Evolutionary conservation across 116 monocot genomes (phyloP).

Genomic region (Cymodocea nodosa): DNA sequence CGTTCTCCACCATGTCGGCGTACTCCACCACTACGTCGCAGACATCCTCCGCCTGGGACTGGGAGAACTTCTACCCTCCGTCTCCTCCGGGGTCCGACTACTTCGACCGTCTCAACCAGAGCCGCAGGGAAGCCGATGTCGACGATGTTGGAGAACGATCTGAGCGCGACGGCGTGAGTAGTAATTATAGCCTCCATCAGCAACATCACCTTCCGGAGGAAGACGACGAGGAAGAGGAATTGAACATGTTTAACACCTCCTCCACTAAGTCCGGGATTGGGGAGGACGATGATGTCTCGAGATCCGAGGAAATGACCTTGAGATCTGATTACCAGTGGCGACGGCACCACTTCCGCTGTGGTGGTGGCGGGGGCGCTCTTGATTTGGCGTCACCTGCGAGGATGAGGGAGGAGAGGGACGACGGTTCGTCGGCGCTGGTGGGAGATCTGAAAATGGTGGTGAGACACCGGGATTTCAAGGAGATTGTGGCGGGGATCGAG

Average conservation of each 20-base stretch:
- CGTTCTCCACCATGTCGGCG: slow-evolving; percentile 8
- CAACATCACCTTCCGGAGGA: slow-evolving; percentile 26
- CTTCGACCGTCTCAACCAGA: slow-evolving; percentile 51
- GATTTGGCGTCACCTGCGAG: slow-evolving; percentile 23
- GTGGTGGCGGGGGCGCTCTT: not conserved
- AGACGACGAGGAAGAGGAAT: slow-evolving; percentile 16
- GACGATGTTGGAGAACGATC: slow-evolving; percentile 14
- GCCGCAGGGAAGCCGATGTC: slow-evolving; percentile 10
- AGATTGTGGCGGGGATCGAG: slow-evolving; percentile 69
- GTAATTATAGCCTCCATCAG: not conserved
- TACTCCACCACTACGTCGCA: slow-evolving; percentile 59
- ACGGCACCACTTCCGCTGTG: not conserved
- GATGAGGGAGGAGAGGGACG: not conserved
- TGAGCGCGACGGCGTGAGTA: not conserved
- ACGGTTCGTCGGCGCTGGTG: slow-evolving; percentile 5
- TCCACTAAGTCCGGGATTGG: not conserved
- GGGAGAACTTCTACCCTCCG: slow-evolving; percentile 94
- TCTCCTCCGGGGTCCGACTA: slow-evolving; percentile 87
- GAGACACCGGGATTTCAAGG: slow-evolving; percentile 65
- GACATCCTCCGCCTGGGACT: slow-evolving; percentile 88
- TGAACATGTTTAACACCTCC: not conserved
- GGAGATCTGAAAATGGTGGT: slow-evolving; percentile 40
- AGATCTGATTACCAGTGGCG: slow-evolving; percentile 33
- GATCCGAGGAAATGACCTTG: slow-evolving; percentile 29
- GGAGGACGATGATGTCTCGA: slow-evolving; percentile 26